Conservation (phyloP, 1,139 yeast genomes). For the Hyphopichia khmerensis region DNA sequence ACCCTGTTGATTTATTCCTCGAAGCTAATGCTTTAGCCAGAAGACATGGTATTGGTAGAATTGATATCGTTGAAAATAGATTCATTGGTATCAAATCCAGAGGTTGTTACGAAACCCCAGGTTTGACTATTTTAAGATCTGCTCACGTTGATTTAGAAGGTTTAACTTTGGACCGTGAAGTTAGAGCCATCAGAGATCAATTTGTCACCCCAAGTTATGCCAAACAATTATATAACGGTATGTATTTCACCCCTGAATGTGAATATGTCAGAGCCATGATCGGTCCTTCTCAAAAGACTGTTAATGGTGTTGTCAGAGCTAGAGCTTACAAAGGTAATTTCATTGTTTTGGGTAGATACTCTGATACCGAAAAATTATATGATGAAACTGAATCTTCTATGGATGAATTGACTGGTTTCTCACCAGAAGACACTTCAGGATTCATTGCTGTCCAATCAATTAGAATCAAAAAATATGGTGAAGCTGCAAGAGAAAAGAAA, state of each 20-base stretch:
- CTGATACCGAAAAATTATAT: slow-evolving; percentile 91
- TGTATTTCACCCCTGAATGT: slow-evolving; percentile 97
- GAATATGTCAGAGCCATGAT: slow-evolving; percentile 94
- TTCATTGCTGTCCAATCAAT: slow-evolving; percentile 97
- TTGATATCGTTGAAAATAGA: slow-evolving; percentile 98
- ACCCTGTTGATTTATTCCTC: slow-evolving; percentile 87
- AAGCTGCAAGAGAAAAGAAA: slow-evolving; percentile 82
- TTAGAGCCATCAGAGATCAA: slow-evolving; percentile 92
- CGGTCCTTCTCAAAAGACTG: slow-evolving; percentile 89
- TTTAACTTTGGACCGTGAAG: slow-evolving; percentile 94
- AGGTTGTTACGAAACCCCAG: slow-evolving; percentile 99
- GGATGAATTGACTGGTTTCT: slow-evolving; percentile 98
- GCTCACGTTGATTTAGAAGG: slow-evolving; percentile 98
- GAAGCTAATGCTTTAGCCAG: slow-evolving; percentile 95
- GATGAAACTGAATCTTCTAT: slow-evolving; percentile 98
- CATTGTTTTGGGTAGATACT: slow-evolving; percentile 86
- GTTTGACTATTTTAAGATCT: slow-evolving; percentile 87
- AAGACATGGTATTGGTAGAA: slow-evolving; percentile 99
- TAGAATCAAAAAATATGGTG: slow-evolving; percentile 97
- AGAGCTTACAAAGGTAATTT: slow-evolving; percentile 90
- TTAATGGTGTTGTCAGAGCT: slow-evolving; percentile 94
- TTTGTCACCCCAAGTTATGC: slow-evolving; percentile 94
- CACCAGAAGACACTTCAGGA: slow-evolving; percentile 95
- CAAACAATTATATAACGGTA: slow-evolving; percentile 90
- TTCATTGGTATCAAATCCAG: slow-evolving; percentile 98